Evolutionary conservation across 2,329 filamentous ascomycete species (phyloP).

Genomic region (Stagonosporopsis vannaccii): DNA sequence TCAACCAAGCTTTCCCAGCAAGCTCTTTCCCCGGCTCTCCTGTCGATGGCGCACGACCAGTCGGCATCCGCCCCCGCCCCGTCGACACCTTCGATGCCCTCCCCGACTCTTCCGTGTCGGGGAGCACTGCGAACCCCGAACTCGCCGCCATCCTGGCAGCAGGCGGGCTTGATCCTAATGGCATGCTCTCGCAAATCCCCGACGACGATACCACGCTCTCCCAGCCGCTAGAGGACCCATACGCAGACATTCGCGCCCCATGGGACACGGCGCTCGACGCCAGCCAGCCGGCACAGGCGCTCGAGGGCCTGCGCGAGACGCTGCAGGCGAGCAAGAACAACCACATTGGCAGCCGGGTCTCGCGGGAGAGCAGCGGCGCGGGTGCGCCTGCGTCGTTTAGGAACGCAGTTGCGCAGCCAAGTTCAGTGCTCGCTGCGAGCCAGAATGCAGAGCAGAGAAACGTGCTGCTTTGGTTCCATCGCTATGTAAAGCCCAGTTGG

Average conservation of each 20-base stretch:
- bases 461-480: conserved; percentile 7
- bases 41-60: background rate
- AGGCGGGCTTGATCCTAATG: conserved; percentile 11
- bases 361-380: background rate
- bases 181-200: background rate
- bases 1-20: background rate
- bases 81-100: background rate
- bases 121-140: background rate
- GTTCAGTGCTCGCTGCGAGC: background rate
- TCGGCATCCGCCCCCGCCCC: background rate
- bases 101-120: no score
- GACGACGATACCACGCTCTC: background rate
- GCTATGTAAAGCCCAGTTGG: conserved; percentile 8
- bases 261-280: background rate
- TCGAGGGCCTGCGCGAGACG: conserved; percentile 8
- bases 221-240: background rate
- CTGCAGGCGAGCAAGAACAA: conserved; percentile 4
- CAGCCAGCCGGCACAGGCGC: background rate
- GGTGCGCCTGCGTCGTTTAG: background rate
- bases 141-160: background rate
- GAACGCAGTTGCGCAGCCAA: background rate
- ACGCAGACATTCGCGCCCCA: background rate
- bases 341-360: background rate
- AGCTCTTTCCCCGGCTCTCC: background rate
- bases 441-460: background rate